These are phyloP conservation scores for Rosa lucieae DNA, from an alignment of 306 rosid genomes.

Conservation along the genomic window DNA sequence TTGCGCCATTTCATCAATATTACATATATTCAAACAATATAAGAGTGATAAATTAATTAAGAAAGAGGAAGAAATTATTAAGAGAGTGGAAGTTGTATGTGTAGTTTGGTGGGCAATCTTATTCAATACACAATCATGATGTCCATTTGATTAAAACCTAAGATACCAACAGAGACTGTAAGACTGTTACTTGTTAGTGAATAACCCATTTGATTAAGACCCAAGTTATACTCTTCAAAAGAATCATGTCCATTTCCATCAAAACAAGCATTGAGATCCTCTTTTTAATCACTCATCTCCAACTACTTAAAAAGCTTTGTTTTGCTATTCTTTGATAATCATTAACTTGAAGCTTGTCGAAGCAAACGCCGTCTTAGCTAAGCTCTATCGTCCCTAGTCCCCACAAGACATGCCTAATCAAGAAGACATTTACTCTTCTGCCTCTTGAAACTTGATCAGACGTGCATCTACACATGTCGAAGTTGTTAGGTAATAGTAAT, in stretches of 20 bases:
- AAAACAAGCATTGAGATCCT: constrained; percentile 29
- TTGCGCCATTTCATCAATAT: not conserved
- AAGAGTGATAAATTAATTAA: not conserved
- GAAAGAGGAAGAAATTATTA: too few species aligned
- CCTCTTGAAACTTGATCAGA: too few species aligned
- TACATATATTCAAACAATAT: not conserved
- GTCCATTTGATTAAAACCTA: constrained; percentile 19
- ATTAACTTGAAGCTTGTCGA: not conserved
- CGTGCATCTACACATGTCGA: too few species aligned
- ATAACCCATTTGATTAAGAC: constrained; percentile 35
- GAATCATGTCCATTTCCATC: constrained; percentile 24
- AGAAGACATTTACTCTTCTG: too few species aligned
- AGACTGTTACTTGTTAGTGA: not conserved
- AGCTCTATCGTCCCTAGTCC: not conserved
- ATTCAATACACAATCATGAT: constrained; percentile 12
- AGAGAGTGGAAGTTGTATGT: not conserved
- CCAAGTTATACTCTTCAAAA: constrained; percentile 17
- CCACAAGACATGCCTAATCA: not conserved
- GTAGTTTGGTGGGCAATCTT: constrained; percentile 24
- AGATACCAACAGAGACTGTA: constrained; percentile 1
- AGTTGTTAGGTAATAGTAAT: too few species aligned
- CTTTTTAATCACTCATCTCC: constrained; percentile 23
- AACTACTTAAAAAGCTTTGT: not conserved
- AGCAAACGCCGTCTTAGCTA: not conserved
- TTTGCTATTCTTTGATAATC: not conserved